A percentile compares a stretch with the other conserved stretches of the same genome.
phyloP scores from a whole-genome alignment of 2,329 filamentous ascomycete species.

The Phialemonium atrogriseum region DNA sequence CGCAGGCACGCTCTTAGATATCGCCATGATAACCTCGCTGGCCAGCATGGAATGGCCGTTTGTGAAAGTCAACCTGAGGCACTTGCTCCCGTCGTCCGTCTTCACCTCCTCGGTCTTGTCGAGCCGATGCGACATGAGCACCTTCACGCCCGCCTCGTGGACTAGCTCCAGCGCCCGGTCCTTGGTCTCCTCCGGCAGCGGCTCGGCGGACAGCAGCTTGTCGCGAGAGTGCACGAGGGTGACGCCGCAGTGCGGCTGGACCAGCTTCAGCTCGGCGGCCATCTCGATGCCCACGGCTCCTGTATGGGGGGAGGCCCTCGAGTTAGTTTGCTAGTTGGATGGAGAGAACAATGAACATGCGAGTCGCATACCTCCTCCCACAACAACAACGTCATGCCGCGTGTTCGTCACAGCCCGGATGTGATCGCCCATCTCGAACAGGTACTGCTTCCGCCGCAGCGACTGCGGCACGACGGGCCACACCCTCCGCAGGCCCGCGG shows the following conservation, averaged over 20 bases:
- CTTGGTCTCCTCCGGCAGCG: slow-evolving; percentile 61
- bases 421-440: slow-evolving; percentile 53
- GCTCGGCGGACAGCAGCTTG: slow-evolving; percentile 64
- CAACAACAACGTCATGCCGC: slow-evolving; percentile 54
- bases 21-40: slow-evolving; percentile 60
- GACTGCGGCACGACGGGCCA: slow-evolving; percentile 69
- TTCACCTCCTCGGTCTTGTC: slow-evolving; percentile 36
- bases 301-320: slow-evolving; percentile 15
- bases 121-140: slow-evolving; percentile 54
- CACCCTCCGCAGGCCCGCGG: slow-evolving; percentile 59
- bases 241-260: slow-evolving; percentile 57
- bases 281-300: slow-evolving; percentile 76
- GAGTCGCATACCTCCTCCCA: slow-evolving; percentile 47
- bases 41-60: slow-evolving; percentile 52
- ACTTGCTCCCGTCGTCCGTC: slow-evolving; percentile 30
- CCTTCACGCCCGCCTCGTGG: slow-evolving; percentile 53
- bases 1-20: slow-evolving; percentile 55
- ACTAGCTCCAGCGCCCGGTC: slow-evolving; percentile 51
- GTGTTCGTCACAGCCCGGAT: slow-evolving; percentile 45
- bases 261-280: slow-evolving; percentile 66
- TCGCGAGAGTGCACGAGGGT: slow-evolving; percentile 66
- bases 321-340: slow-evolving; percentile 3
- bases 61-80: slow-evolving; percentile 44
- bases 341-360: background rate
- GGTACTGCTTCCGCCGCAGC: slow-evolving; percentile 51